These are phyloP conservation scores for Grigorovia humatica DNA, from an alignment of 805 yeast species.

Conservation along the genomic window DNA sequence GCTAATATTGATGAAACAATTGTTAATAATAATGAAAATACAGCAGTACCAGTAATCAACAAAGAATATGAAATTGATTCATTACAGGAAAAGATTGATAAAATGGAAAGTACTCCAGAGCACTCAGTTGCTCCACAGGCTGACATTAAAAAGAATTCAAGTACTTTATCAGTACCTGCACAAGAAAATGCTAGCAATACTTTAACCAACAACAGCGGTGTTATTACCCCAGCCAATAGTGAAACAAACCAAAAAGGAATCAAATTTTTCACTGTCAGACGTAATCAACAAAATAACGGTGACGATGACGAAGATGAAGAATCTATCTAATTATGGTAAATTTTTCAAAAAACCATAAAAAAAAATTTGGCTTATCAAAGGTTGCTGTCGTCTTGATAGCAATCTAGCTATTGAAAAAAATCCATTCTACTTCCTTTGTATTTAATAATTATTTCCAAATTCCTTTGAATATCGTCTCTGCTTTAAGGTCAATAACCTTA, in stretches of 20 bases:
- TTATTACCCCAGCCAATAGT: constrained; percentile 1
- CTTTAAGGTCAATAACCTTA: no score
- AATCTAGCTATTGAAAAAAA: no score
- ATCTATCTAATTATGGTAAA: constrained; percentile 5
- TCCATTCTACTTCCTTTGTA: no score
- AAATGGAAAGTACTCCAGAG: neutral
- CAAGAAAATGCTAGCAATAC: neutral
- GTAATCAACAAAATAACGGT: constrained; percentile 23
- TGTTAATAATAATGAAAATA: neutral
- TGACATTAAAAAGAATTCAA: neutral
- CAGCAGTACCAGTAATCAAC: neutral
- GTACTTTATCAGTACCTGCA: neutral
- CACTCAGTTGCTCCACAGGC: neutral
- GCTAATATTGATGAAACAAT: neutral
- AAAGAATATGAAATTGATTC: neutral
- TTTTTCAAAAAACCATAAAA: neutral
- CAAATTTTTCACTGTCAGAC: constrained; percentile 67
- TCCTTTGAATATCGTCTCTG: no score
- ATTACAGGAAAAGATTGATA: neutral
- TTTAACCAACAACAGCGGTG: neutral
- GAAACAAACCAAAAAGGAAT: constrained; percentile 39
- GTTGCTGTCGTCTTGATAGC: no score
- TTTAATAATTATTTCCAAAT: no score
- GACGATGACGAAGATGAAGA: constrained; percentile 23
- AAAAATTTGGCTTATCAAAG: no score